Evolutionary conservation across 73 alveolate genomes (phyloP), one percentile per base, ranked within the genome.

Genomic region (Paramecium sexaurelia): DNA sequence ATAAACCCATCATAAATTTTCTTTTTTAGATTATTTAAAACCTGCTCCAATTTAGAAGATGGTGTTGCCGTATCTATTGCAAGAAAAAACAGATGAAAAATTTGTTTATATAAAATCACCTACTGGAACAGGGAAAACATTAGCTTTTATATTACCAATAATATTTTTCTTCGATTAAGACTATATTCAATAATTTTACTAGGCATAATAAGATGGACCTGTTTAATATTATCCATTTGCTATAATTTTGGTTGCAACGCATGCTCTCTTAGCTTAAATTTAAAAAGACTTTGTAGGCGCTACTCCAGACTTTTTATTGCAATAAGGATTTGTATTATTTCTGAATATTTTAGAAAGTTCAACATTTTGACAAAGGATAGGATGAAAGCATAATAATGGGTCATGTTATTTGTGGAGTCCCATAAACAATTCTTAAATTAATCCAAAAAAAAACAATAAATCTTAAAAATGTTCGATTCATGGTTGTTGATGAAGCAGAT

Each of bases 401-500:
- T 7, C 90, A 73, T 78, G 90, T 78, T 0, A n/a, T 78, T 17
- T 78, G 90, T 33, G 90, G 90, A 40, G 73, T 78, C 27, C 90
- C 90, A 78, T 43, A 78, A 26, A 78, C 75, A 2, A 39, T 78
- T 19, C 55, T 78, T 20, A 41, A 22, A 45, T 26, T 78, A 24
- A 78, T 78, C 6, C 22, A 78, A 78, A 40, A 78, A 45, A 78
- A 78, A 22, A 24, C 40, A 9, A 78, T 78, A 2, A 78, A 78
- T 20, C 51, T 78, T 3, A 78, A 78, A 33, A 78, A 78, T 78
- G 73, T 78, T 5, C 39, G 71, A 43, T 78, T 41, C 17, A 43
- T 78, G 0, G 71, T 78, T 10, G 90, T 78, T 39, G 90, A 78
- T 78, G 90, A 78, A 45, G 90, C 90, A 29, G 90, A 78, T 7